Evolutionary conservation across 2,329 filamentous ascomycete genomes (phyloP), one percentile per base, ranked within the genome.

Genomic region (Whalleya microplaca): DNA sequence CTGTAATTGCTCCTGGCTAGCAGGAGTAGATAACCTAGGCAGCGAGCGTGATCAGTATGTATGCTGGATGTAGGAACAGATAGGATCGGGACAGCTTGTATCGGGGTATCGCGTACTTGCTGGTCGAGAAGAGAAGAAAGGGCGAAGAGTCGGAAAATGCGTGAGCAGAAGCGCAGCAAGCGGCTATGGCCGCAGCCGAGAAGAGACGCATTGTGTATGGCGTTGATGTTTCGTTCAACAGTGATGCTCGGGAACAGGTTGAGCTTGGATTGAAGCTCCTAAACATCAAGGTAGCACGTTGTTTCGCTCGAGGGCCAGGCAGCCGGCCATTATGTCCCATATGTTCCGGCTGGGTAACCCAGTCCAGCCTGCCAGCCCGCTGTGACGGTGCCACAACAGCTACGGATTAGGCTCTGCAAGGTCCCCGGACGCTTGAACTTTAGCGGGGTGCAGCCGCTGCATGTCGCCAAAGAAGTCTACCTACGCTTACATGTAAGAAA

Each of bases 101-200:
- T 37, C 10, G 14, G 32, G 32, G 4, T 37, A 37, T 45, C 51
- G 70, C 88, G 69, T 87, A 96, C 93, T 87, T 80, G 61, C 89
- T 84, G 45, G 89, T 94, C 29, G 94, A 97, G 73, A 96, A 88
- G 64, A 97, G 78, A 71, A 96, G 84, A 75, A 96, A 95, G 18
- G 95, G 94, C 52, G 91, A 93, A 2, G 93, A 92, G 75, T 96
- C 89, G 61, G 85, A 86, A 73, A 96, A 95, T 21, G 91, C 93
- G 59, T 85, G 78, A 44, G 82, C 86, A 21, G 81, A 80, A 58
- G 83, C 80, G 64, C 84, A 80, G 67, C 84, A 74, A 63, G 81
- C 81, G 69, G 84, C 74, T 48, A 83, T 70, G 64, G 80, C 73
- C 58, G 78, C 74, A 69, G 81, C 69, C 70, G 76, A 71, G 53